Percentiles rank a stretch among this genome's conserved stretches.
Evolutionary conservation across 306 rosid genomes (phyloP).

Genomic region (Ammopiptanthus mongolicus): DNA sequence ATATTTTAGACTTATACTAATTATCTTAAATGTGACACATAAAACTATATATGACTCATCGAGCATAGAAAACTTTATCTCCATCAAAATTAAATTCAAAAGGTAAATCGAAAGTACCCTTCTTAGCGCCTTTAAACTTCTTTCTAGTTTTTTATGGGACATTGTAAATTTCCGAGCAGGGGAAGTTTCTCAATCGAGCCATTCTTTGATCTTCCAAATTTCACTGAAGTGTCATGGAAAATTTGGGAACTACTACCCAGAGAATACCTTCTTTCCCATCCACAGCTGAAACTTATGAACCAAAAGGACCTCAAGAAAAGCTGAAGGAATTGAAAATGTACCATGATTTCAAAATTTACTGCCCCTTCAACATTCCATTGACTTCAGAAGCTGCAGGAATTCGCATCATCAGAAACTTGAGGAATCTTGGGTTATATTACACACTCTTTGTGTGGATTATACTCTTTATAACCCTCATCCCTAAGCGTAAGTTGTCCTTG

Average conservation of each 20-base stretch:
- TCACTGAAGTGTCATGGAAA: slow-evolving; percentile 30
- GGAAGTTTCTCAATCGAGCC: background rate
- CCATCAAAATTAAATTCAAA: too few species aligned
- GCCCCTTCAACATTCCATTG: slow-evolving; percentile 43
- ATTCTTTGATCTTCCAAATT: slow-evolving; percentile 1
- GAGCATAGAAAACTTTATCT: too few species aligned
- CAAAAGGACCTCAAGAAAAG: slow-evolving; percentile 29
- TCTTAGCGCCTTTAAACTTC: background rate
- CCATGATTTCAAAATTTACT: slow-evolving; percentile 27
- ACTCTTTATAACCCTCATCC: slow-evolving; percentile 54
- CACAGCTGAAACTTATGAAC: slow-evolving; percentile 3
- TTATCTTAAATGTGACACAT: too few species aligned
- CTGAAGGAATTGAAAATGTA: background rate
- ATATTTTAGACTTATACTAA: too few species aligned
- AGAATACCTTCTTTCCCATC: slow-evolving; percentile 31
- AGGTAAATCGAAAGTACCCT: background rate
- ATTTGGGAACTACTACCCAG: slow-evolving; percentile 30
- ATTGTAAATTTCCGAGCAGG: background rate
- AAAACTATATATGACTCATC: too few species aligned
- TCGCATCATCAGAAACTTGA: slow-evolving; percentile 38
- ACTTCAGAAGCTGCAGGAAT: slow-evolving; percentile 45
- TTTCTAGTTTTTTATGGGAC: background rate
- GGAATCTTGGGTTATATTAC: slow-evolving; percentile 40
- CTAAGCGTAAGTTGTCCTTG: slow-evolving; percentile 40
- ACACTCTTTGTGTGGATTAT: slow-evolving; percentile 50